A percentile compares a stretch with the other conserved stretches of the same genome.
Conservation (phyloP, 2,329 filamentous ascomycete genomes). For the Penicillium freii region DNA sequence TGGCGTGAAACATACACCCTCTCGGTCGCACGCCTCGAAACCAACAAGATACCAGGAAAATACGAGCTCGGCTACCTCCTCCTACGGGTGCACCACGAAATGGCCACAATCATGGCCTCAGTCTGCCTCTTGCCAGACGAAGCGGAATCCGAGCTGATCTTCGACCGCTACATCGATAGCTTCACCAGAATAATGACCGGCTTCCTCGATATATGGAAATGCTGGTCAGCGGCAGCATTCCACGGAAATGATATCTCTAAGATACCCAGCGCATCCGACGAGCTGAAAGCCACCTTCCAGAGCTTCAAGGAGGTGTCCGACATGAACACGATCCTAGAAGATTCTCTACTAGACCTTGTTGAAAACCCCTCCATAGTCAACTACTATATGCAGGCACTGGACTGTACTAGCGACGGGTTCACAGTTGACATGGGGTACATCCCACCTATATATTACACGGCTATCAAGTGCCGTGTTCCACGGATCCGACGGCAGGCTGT, state of each 20-base stretch:
- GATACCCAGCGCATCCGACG: neutral
- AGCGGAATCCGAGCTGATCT: conserved; percentile 27
- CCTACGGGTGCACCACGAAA: conserved; percentile 42
- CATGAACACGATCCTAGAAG: neutral
- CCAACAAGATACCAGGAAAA: neutral
- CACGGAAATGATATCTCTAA: neutral
- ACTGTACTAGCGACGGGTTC: conserved; percentile 6
- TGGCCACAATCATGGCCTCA: conserved; percentile 46
- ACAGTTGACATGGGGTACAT: conserved; percentile 35
- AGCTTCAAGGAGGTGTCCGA: neutral
- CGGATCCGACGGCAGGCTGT: conserved; percentile 30
- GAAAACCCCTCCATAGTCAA: neutral
- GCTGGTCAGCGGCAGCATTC: conserved; percentile 2
- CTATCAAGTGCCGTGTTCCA: conserved; percentile 34
- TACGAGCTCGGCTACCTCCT: conserved; percentile 29
- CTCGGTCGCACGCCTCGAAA: conserved; percentile 3
- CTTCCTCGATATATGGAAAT: conserved; percentile 14
- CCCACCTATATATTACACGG: conserved; percentile 33
- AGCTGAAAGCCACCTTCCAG: neutral
- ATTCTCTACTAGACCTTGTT: conserved; percentile 1
- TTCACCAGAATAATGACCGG: conserved; percentile 21
- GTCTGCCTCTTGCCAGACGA: conserved; percentile 15
- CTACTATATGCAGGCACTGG: neutral
- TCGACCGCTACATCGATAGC: conserved; percentile 22
- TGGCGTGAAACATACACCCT: conserved; percentile 27